phyloP scores from a whole-genome alignment of 2,329 filamentous ascomycete genomes.

The Lecanicillium sp. region DNA sequence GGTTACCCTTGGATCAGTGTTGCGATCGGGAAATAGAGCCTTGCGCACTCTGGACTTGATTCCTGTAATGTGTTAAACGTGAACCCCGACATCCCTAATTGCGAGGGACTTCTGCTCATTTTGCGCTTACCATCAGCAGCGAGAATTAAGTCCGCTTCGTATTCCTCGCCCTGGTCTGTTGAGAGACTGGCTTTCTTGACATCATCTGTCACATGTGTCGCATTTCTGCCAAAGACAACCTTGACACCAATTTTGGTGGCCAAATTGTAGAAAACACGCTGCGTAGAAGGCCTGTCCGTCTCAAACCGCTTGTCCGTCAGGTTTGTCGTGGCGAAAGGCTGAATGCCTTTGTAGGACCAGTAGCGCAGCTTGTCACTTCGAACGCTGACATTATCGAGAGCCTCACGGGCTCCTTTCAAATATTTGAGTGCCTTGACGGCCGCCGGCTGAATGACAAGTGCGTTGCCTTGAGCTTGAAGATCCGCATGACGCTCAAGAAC shows the following conservation, averaged over 20 bases:
- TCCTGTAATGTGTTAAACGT: background rate
- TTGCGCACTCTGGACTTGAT: slow-evolving; percentile 8
- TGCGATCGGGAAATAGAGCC: slow-evolving; percentile 2
- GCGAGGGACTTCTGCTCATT: no score
- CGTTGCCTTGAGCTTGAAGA: slow-evolving; percentile 4
- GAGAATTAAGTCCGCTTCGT: slow-evolving; percentile 1
- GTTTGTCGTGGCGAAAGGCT: background rate
- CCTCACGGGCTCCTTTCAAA: slow-evolving; percentile 6
- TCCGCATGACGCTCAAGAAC: slow-evolving; percentile 3
- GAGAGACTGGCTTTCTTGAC: background rate
- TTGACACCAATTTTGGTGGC: slow-evolving; percentile 3
- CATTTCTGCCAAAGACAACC: background rate
- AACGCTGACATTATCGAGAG: slow-evolving; percentile 3
- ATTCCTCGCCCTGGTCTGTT: background rate
- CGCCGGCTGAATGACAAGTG: slow-evolving; percentile 11
- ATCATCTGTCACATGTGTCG: slow-evolving; percentile 1
- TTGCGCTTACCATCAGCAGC: slow-evolving; percentile 10
- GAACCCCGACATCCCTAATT: background rate
- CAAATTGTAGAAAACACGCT: slow-evolving; percentile 1
- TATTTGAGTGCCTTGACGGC: slow-evolving; percentile 3
- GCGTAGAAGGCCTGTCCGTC: slow-evolving; percentile 12
- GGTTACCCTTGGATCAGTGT: slow-evolving; percentile 8
- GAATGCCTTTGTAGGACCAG: slow-evolving; percentile 10
- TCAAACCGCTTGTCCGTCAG: slow-evolving; percentile 13
- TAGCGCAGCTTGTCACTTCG: slow-evolving; percentile 2